Conservation (phyloP, 2,329 filamentous ascomycete genomes). For the Furcasterigmium sp. region DNA sequence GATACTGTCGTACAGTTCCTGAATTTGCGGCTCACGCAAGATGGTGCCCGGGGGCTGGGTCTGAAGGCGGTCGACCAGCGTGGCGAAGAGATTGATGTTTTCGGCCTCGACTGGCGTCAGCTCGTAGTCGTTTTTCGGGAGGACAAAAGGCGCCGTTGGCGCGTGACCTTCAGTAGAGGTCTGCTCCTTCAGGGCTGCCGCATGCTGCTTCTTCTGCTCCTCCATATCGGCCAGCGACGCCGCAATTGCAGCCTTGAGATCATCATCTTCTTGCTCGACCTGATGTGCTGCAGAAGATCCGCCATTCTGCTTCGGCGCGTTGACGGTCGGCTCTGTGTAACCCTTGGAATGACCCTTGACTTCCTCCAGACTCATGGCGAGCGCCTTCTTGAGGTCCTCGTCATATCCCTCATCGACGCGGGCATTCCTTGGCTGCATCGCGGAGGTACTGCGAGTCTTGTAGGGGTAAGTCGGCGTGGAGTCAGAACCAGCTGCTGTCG, state of each 20-base stretch:
- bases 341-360: slow-evolving; percentile 70
- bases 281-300: slow-evolving; percentile 30
- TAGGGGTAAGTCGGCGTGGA: slow-evolving; percentile 44
- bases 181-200: slow-evolving; percentile 77
- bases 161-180: slow-evolving; percentile 48
- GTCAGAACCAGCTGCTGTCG: slow-evolving; percentile 22
- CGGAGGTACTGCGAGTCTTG: slow-evolving; percentile 60
- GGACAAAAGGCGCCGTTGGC: slow-evolving; percentile 45
- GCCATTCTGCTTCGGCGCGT: slow-evolving; percentile 27
- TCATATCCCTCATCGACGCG: slow-evolving; percentile 89
- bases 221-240: slow-evolving; percentile 96
- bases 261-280: slow-evolving; percentile 83
- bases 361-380: slow-evolving; percentile 97
- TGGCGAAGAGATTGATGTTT: slow-evolving; percentile 95
- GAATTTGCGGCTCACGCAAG: slow-evolving; percentile 92
- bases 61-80: slow-evolving; percentile 87
- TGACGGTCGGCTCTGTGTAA: slow-evolving; percentile 58
- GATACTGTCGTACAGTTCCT: slow-evolving; percentile 96
- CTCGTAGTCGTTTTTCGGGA: slow-evolving; percentile 90
- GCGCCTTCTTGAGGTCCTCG: slow-evolving; percentile 85
- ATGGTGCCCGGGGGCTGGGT: slow-evolving; percentile 95
- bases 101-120: slow-evolving; percentile 90
- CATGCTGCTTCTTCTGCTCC: slow-evolving; percentile 90
- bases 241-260: slow-evolving; percentile 90
- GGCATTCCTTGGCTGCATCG: slow-evolving; percentile 86